A percentile compares a stretch with the other conserved stretches of the same genome.
Conservation (phyloP, 371 early-diverging fungal genomes). For the Mortierella sp. region DNA sequence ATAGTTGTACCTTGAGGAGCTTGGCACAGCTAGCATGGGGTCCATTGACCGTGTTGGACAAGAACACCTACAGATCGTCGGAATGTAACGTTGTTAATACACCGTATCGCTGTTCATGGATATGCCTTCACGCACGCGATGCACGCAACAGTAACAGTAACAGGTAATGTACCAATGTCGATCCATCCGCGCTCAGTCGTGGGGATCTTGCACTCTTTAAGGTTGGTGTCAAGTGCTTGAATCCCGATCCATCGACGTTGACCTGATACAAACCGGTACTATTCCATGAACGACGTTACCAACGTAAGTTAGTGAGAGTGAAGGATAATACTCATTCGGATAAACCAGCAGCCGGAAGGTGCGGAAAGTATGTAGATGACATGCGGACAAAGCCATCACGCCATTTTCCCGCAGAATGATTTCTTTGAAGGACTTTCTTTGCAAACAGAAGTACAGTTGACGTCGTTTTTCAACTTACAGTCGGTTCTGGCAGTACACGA, state of each 20-base stretch:
- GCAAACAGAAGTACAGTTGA: neutral
- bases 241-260: constrained; percentile 56
- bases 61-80: constrained; percentile 54
- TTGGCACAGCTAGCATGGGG: constrained; percentile 68
- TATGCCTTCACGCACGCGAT: neutral
- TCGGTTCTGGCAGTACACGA: constrained; percentile 70
- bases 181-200: constrained; percentile 59
- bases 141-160: too few relatives aligned
- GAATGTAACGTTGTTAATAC: neutral
- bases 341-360: neutral
- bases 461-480: constrained; percentile 30
- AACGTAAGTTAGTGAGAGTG: neutral
- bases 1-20: constrained; percentile 51
- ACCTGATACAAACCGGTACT: constrained; percentile 58
- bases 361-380: neutral
- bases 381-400: neutral
- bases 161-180: constrained; percentile 40
- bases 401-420: constrained; percentile 10
- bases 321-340: neutral
- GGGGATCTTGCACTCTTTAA: constrained; percentile 67
- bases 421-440: neutral
- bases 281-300: neutral
- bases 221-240: constrained; percentile 42
- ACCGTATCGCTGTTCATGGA: neutral
- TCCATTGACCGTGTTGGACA: constrained; percentile 68